phyloP scores from a whole-genome alignment of 257 asterid species.

The Solanum chilense region DNA sequence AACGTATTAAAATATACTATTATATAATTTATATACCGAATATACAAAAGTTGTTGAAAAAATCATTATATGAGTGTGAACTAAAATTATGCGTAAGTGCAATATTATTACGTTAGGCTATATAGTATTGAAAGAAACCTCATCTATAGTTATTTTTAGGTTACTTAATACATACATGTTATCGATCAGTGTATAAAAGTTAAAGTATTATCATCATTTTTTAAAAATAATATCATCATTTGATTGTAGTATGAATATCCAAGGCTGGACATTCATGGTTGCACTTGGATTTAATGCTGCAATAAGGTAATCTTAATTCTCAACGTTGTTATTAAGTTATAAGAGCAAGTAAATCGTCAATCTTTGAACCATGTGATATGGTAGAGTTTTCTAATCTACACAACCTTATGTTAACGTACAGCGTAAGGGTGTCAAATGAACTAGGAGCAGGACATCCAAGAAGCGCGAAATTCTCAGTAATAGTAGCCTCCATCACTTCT shows the following conservation, averaged over 20 bases:
- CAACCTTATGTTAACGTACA: constrained; percentile 2
- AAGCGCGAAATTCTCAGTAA: constrained; percentile 25
- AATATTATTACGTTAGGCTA: too few relatives aligned
- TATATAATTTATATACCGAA: neutral
- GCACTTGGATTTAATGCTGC: constrained; percentile 41
- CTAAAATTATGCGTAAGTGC: neutral
- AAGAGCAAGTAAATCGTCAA: neutral
- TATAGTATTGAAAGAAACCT: neutral
- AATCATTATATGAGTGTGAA: neutral
- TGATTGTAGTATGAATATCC: constrained; percentile 24
- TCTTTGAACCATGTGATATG: neutral
- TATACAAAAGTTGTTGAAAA: neutral
- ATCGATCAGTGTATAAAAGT: neutral
- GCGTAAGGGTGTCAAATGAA: constrained; percentile 48
- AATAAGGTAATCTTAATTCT: constrained; percentile 13
- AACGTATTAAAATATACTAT: too few relatives aligned
- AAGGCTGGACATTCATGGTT: constrained; percentile 31
- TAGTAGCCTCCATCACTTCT: constrained; percentile 25
- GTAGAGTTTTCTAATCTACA: neutral
- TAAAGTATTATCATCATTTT: neutral
- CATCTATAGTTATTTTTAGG: neutral
- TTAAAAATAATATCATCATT: neutral
- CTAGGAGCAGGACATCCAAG: constrained; percentile 32
- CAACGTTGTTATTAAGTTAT: neutral
- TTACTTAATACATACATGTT: neutral